Evolutionary conservation across 208 protist species (phyloP).

Genomic region (Acanthamoeba royreba): DNA sequence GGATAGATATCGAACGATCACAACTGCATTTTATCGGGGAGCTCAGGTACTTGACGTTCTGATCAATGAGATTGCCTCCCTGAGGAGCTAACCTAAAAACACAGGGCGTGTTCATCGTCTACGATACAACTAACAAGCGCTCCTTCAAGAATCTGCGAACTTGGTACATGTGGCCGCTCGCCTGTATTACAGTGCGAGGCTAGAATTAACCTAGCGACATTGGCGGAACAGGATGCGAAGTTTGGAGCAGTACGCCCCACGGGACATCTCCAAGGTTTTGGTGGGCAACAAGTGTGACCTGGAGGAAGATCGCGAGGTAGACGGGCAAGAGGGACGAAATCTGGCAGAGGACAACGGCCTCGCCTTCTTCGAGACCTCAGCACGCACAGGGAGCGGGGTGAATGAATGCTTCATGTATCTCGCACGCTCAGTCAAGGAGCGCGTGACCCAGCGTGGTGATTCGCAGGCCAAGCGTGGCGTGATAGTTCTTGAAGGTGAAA

Average conservation of each 20-base stretch:
- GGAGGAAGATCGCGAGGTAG: background rate
- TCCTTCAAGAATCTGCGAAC: conserved; percentile 92
- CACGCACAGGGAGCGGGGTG: background rate
- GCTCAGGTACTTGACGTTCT: no score
- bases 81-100: conserved; percentile 64
- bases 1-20: background rate
- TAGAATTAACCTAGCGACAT: background rate
- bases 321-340: background rate
- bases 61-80: background rate
- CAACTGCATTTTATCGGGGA: background rate
- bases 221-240: background rate
- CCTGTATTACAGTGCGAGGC: no score
- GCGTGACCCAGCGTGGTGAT: background rate
- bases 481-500: no score
- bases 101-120: conserved; percentile 95
- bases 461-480: background rate
- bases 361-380: background rate
- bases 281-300: conserved; percentile 24
- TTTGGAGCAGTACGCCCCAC: background rate
- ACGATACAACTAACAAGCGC: conserved; percentile 92
- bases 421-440: background rate
- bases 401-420: background rate
- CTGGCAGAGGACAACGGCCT: background rate
- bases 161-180: conserved; percentile 63
- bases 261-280: background rate